phyloP scores from a whole-genome alignment of 75 land plant genomes.

The Cryptomeria japonica region DNA sequence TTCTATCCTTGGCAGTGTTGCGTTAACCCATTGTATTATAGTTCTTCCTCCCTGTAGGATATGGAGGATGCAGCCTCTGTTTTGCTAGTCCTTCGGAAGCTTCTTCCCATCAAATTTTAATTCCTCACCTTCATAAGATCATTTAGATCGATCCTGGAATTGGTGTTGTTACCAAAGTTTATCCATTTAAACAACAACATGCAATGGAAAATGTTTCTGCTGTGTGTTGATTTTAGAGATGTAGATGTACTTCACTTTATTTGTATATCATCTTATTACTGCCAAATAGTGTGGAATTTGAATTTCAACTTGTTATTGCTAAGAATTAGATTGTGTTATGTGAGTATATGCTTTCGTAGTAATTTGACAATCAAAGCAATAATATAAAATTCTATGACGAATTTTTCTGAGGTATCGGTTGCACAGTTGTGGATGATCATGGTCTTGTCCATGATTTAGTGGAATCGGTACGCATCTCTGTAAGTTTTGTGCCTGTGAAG shows the following conservation, averaged over 20 bases:
- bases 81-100: not conserved
- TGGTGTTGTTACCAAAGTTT: not conserved
- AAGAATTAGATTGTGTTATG: not conserved
- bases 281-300: not conserved
- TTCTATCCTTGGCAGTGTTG: not conserved
- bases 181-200: too few relatives aligned
- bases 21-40: not conserved
- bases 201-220: too few relatives aligned
- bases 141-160: not conserved
- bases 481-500: not conserved
- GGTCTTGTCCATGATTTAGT: not conserved
- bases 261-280: not conserved
- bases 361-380: not conserved
- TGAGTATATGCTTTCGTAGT: not conserved
- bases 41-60: not conserved
- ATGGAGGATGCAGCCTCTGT: not conserved
- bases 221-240: not conserved
- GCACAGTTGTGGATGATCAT: not conserved
- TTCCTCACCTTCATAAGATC: not conserved
- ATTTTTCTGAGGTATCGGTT: not conserved
- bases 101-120: not conserved
- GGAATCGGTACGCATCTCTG: not conserved
- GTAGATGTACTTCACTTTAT: not conserved
- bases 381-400: not conserved
- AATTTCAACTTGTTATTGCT: not conserved